Conservation (phyloP, 106 monocot species). For the Dendrobium huoshanense region DNA sequence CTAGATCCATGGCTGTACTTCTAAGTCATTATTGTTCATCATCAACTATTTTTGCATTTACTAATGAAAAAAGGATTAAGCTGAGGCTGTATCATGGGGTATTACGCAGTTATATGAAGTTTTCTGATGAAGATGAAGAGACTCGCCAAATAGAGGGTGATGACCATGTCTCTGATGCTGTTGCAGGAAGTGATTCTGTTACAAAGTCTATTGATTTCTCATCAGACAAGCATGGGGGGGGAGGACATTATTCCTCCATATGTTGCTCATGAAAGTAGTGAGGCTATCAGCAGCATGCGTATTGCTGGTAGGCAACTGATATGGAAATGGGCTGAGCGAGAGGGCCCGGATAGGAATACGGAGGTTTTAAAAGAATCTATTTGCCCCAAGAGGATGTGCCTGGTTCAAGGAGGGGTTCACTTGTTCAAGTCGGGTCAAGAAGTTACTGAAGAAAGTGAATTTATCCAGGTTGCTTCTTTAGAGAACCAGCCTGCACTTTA, state of each 20-base stretch:
- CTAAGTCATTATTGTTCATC: no score
- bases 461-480: slow-evolving; percentile 34
- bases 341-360: slow-evolving; percentile 20
- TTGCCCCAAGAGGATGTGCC: slow-evolving; percentile 31
- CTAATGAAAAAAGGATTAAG: no score
- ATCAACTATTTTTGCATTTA: no score
- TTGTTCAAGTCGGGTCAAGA: slow-evolving; percentile 23
- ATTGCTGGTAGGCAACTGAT: slow-evolving; percentile 50
- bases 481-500: slow-evolving; percentile 41
- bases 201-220: slow-evolving; percentile 54
- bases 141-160: slow-evolving; percentile 36
- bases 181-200: slow-evolving; percentile 35
- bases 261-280: slow-evolving; percentile 24
- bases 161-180: slow-evolving; percentile 31
- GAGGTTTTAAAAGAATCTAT: slow-evolving; percentile 40
- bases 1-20: slow-evolving; percentile 81
- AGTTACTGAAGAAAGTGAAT: slow-evolving; percentile 15
- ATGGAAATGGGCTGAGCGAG: slow-evolving; percentile 34
- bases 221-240: slow-evolving; percentile 44
- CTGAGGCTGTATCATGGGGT: no score
- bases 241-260: slow-evolving; percentile 25
- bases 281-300: slow-evolving; percentile 16
- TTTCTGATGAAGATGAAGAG: slow-evolving; percentile 32
- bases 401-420: slow-evolving; percentile 23
- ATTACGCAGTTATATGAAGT: no score